These are phyloP conservation scores for Articulospora tetracladia DNA, from an alignment of 495 filamentous ascomycete genomes.

Conservation along the genomic window DNA sequence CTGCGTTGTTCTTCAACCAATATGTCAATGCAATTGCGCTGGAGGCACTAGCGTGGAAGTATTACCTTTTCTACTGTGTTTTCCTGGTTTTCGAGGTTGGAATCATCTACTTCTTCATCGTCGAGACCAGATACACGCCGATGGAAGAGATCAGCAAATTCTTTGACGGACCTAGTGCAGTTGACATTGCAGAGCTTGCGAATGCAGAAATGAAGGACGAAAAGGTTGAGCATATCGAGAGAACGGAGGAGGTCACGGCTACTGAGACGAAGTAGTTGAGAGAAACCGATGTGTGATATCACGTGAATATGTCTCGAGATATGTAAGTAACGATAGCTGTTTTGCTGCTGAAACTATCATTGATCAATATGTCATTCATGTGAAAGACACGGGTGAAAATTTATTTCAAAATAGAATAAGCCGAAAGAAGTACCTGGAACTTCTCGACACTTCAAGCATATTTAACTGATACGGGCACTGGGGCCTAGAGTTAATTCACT, in stretches of 20 bases:
- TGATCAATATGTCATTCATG: no score
- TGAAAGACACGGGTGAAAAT: no score
- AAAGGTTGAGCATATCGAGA: neutral
- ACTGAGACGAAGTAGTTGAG: neutral
- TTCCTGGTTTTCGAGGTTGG: conserved; percentile 39
- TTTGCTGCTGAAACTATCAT: no score
- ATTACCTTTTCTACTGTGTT: conserved; percentile 38
- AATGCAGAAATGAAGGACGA: conserved; percentile 1
- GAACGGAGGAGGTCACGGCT: neutral
- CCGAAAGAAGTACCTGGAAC: no score
- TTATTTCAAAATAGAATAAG: no score
- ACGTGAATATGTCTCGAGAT: no score
- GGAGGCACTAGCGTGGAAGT: conserved; percentile 33
- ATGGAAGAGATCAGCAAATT: conserved; percentile 46
- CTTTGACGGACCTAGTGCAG: conserved; percentile 34
- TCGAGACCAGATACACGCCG: conserved; percentile 41
- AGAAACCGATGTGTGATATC: no score
- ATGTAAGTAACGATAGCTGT: no score
- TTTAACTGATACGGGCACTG: no score
- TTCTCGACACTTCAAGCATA: no score
- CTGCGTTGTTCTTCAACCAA: conserved; percentile 29
- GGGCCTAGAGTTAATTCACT: no score
- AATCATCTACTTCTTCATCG: conserved; percentile 37
- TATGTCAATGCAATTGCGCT: conserved; percentile 33
- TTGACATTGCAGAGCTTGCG: neutral